Evolutionary conservation across 2,329 filamentous ascomycete species (phyloP).

Genomic region (Aureobasidium sp.): DNA sequence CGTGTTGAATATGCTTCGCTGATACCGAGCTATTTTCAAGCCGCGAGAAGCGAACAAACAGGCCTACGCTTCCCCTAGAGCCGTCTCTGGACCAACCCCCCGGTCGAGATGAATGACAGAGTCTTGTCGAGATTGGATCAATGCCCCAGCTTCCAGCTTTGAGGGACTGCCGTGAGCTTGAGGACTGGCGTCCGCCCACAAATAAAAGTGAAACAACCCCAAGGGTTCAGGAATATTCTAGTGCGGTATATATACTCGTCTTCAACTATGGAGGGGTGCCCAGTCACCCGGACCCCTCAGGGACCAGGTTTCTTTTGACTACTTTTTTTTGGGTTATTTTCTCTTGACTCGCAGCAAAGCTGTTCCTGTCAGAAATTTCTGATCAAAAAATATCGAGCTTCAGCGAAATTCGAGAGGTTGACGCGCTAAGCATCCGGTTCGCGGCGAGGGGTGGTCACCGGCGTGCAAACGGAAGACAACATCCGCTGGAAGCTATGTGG

Average conservation of each 20-base stretch:
- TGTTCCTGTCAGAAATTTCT: constrained; percentile 1
- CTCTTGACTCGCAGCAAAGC: neutral
- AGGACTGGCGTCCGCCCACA: constrained; percentile 2
- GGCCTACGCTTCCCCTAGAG: neutral
- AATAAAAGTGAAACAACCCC: constrained; percentile 9
- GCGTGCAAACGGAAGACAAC: constrained; percentile 10
- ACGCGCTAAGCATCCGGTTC: constrained; percentile 14
- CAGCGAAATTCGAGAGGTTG: neutral
- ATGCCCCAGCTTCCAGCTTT: neutral
- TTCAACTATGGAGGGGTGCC: neutral
- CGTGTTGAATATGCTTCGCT: neutral
- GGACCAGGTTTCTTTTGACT: too few species aligned
- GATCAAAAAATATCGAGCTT: neutral
- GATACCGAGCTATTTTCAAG: neutral
- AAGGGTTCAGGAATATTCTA: neutral
- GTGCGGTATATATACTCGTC: constrained; percentile 1
- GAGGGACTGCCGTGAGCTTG: constrained; percentile 1
- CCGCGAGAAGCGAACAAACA: neutral
- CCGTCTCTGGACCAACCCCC: constrained; percentile 6
- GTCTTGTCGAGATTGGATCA: constrained; percentile 8
- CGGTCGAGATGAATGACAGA: neutral
- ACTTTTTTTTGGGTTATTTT: neutral
- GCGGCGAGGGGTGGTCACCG: constrained; percentile 11
- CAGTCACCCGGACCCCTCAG: neutral
- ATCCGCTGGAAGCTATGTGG: constrained; percentile 14